A percentile compares a stretch with the other conserved stretches of the same genome.
Evolutionary conservation across 2,329 filamentous ascomycete genomes (phyloP).

Genomic region (Diplodia intermedia): DNA sequence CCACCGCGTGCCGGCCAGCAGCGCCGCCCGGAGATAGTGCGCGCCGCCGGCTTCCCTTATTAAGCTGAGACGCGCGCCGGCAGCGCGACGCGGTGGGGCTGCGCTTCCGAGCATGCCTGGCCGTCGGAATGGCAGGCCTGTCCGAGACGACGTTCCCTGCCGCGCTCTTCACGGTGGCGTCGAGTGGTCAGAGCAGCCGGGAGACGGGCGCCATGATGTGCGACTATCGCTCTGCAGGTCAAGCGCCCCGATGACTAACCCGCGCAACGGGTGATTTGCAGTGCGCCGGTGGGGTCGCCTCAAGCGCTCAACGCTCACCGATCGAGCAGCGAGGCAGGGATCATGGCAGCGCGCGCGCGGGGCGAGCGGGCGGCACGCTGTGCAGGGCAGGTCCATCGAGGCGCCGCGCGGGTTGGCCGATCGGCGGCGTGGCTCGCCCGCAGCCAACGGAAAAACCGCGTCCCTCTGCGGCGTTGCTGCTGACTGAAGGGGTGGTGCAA

Average conservation of each 20-base stretch:
- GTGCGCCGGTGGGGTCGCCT: slow-evolving; percentile 28
- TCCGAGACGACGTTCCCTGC: slow-evolving; percentile 29
- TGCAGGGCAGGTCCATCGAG: slow-evolving; percentile 29
- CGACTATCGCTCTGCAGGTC: slow-evolving; percentile 29
- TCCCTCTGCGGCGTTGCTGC: slow-evolving; percentile 19
- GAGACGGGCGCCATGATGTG: slow-evolving; percentile 32
- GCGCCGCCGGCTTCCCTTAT: slow-evolving; percentile 29
- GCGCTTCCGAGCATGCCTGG: slow-evolving; percentile 30
- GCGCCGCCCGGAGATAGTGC: slow-evolving; percentile 25
- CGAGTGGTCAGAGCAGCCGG: slow-evolving; percentile 31
- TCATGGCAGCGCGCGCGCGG: slow-evolving; percentile 24
- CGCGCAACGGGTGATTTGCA: slow-evolving; percentile 33
- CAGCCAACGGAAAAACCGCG: slow-evolving; percentile 31
- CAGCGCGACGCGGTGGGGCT: slow-evolving; percentile 29
- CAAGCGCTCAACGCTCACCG: slow-evolving; percentile 30
- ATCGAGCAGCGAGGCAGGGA: slow-evolving; percentile 28
- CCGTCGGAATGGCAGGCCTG: slow-evolving; percentile 28
- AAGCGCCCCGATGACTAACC: slow-evolving; percentile 31
- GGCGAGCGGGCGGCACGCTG: slow-evolving; percentile 29
- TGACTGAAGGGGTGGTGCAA: slow-evolving; percentile 30
- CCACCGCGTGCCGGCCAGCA: background rate
- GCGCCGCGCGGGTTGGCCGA: slow-evolving; percentile 21
- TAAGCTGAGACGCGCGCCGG: slow-evolving; percentile 27
- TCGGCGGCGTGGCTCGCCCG: slow-evolving; percentile 29
- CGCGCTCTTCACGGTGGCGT: slow-evolving; percentile 29